Conservation (phyloP, 2,329 filamentous ascomycete genomes). For the Samsoniella hepiali region DNA sequence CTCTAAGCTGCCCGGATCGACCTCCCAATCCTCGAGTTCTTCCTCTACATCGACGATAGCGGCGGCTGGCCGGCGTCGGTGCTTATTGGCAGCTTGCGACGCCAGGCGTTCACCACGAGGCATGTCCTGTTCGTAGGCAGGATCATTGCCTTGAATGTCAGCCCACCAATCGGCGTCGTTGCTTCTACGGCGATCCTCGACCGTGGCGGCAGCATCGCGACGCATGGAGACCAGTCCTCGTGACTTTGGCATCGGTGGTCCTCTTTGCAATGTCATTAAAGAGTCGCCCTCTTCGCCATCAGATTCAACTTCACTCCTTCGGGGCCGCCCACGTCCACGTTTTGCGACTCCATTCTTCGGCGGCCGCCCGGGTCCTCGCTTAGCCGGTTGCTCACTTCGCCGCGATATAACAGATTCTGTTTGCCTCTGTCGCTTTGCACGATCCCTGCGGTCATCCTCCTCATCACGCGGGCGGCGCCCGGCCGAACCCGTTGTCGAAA, state of each 20-base stretch:
- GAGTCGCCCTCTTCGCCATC: slow-evolving; percentile 38
- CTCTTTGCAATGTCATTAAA: slow-evolving; percentile 41
- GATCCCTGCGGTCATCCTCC: not conserved
- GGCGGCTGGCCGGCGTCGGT: slow-evolving; percentile 29
- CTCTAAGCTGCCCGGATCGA: slow-evolving; percentile 58
- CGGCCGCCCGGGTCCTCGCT: slow-evolving; percentile 16
- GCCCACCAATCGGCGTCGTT: slow-evolving; percentile 10
- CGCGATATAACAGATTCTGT: slow-evolving; percentile 10
- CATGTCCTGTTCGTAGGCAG: not conserved
- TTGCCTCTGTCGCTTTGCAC: slow-evolving; percentile 3
- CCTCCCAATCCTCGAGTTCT: slow-evolving; percentile 67
- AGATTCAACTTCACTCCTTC: slow-evolving; percentile 9
- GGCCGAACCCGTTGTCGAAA: not conserved
- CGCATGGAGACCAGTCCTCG: slow-evolving; percentile 47
- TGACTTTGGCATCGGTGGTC: slow-evolving; percentile 46
- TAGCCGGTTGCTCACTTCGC: slow-evolving; percentile 7
- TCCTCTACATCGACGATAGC: slow-evolving; percentile 49
- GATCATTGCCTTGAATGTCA: not conserved
- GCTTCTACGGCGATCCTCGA: slow-evolving; percentile 46
- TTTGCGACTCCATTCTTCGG: slow-evolving; percentile 17
- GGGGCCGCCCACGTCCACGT: slow-evolving; percentile 12
- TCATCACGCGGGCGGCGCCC: not conserved
- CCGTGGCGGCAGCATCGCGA: slow-evolving; percentile 44
- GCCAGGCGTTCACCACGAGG: not conserved
- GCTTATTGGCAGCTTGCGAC: slow-evolving; percentile 25